Percentiles rank a stretch among this genome's conserved stretches.
These are phyloP conservation scores for Favolaschia claudopus DNA, from an alignment of 768 basidiomycete genomes.

Conservation along the genomic window DNA sequence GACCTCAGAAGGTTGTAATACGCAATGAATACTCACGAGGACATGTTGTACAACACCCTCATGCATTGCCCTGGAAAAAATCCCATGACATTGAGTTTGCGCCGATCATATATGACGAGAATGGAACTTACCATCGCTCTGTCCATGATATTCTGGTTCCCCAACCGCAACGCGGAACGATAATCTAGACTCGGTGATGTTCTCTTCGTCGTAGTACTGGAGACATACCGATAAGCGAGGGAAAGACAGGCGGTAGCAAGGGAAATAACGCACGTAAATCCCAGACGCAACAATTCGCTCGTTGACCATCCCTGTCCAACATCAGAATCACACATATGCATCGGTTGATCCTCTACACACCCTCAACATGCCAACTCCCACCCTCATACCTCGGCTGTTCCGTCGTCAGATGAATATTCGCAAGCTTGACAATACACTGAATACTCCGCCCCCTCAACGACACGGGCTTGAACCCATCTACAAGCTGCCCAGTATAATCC, in stretches of 20 bases:
- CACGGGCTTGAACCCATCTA: background rate
- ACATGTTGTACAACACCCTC: conserved; percentile 1
- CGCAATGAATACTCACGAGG: background rate
- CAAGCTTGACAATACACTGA: conserved; percentile 20
- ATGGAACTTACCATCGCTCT: background rate
- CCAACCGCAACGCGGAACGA: background rate
- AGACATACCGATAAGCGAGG: too few relatives aligned
- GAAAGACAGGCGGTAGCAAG: background rate
- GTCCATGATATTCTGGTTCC: background rate
- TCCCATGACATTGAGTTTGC: conserved; percentile 6
- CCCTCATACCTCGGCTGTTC: conserved; percentile 21
- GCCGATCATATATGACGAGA: background rate
- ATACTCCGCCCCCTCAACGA: background rate
- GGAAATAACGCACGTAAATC: conserved; percentile 7
- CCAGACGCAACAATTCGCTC: conserved; percentile 23
- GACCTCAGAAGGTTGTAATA: background rate
- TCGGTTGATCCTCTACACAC: conserved; percentile 1
- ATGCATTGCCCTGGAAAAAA: conserved; percentile 15
- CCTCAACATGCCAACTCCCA: conserved; percentile 26
- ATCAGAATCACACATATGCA: background rate
- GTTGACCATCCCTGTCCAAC: conserved; percentile 10
- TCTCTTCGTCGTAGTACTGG: conserved; percentile 6
- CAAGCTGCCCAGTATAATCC: background rate
- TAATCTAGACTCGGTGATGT: background rate
- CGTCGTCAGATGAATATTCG: conserved; percentile 16